Base-by-base conservation (phyloP, 2,329 filamentous ascomycete genomes). In the Pseudocercospora ulei region DNA sequence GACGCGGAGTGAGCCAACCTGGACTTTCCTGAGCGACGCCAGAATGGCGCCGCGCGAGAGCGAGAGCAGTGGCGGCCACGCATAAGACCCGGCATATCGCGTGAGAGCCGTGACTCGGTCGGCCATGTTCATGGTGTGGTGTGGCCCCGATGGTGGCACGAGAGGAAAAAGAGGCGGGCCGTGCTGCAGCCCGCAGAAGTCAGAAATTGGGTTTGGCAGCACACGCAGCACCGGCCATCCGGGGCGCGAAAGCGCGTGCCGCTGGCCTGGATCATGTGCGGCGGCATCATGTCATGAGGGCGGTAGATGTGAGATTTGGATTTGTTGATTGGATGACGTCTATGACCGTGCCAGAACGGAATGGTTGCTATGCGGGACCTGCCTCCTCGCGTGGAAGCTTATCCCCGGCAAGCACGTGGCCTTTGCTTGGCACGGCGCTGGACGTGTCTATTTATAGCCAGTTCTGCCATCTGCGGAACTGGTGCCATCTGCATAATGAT, bases 11-110 rank as follows among this genome's bases (percentile, higher is more conserved):
- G 65, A 64, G 7, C 69, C 69, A 7, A 63, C 46, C 41, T 66
- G 59, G 20, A 72, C 66, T 18, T 62, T 60, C 9, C 62, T 53
- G 14, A 72, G 55, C 19, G 71, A 55, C 13, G 63, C 59, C 29
- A 71, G 56, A 13, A 68, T 64, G 6, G 63, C 61, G 38, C 56
- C 63, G 31, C 65, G 62, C 33, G 66, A 70, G 34, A 69, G 20
- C 3, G 60, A 58, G 18, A 71, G 63, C 4, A 71, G 53, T 13
- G 68, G 66, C 4, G 57, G 62, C 65, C 68, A 71, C 6, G 66
- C 63, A 43, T 67, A 62, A 6, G 65, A 61, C 35, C 63, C 63
- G 19, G 67, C 59, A 38, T 64, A 62, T 5, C 9, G 12, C 6
- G 30, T 19, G 18, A 33, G 18, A 13, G 30, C 30, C n/a, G 30